phyloP scores from a whole-genome alignment of 2,329 filamentous ascomycete species.

The Xylaria sp. region DNA sequence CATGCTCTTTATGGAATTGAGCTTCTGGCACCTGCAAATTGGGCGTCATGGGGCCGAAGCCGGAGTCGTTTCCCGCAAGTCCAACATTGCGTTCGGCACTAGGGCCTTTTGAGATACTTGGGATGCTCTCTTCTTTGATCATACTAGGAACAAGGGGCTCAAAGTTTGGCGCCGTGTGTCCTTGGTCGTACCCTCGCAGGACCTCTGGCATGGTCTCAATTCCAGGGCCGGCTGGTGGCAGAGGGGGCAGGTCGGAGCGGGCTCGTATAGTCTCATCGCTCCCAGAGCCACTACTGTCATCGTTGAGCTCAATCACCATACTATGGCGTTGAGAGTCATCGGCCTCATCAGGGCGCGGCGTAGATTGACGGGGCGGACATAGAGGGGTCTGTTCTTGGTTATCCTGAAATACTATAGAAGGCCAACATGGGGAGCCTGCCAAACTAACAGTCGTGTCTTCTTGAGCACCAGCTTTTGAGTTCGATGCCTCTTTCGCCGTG shows the following conservation, averaged over 20 bases:
- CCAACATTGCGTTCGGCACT: not conserved
- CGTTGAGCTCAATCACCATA: not conserved
- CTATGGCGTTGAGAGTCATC: not conserved
- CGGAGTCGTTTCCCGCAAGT: not conserved
- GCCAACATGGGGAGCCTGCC: not conserved
- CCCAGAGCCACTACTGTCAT: not conserved
- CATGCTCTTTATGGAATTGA: not conserved
- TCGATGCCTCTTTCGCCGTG: not conserved
- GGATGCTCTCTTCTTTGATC: not conserved
- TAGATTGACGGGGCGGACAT: not conserved
- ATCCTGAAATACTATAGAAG: not conserved
- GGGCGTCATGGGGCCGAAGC: no score
- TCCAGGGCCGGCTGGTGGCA: not conserved
- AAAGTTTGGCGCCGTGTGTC: not conserved
- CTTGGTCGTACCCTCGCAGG: not conserved
- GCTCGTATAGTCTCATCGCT: not conserved
- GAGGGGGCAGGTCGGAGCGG: no score
- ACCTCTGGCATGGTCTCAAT: not conserved
- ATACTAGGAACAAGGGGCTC: not conserved
- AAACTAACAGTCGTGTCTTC: not conserved
- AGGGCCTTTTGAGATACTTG: not conserved
- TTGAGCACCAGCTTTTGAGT: not conserved
- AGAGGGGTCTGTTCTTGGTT: not conserved
- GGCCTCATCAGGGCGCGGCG: not conserved
- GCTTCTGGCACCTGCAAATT: not conserved